phyloP scores from a whole-genome alignment of 2,329 filamentous ascomycete genomes.

The Incumbomyces delicatus region DNA sequence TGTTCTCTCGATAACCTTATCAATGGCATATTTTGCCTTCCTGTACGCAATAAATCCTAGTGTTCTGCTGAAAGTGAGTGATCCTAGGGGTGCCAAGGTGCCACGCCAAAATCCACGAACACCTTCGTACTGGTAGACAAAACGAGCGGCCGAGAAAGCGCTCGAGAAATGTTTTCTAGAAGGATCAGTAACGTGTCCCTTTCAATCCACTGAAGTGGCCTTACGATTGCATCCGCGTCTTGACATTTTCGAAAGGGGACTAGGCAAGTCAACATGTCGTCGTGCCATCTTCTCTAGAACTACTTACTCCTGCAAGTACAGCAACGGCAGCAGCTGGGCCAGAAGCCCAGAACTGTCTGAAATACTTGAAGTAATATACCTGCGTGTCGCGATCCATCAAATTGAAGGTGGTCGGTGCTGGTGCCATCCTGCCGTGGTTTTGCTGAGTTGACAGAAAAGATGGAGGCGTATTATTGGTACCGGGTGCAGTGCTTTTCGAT shows the following conservation, averaged over 20 bases:
- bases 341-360: conserved; percentile 38
- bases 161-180: conserved; percentile 36
- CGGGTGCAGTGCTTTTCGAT: conserved; percentile 8
- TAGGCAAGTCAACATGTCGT: conserved; percentile 19
- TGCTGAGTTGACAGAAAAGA: conserved; percentile 20
- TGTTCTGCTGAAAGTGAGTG: conserved; percentile 36
- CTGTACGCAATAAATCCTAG: conserved; percentile 39
- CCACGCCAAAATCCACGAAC: conserved; percentile 39
- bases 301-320: conserved; percentile 35
- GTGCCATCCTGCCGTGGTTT: background rate
- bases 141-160: conserved; percentile 33
- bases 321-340: conserved; percentile 35
- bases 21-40: conserved; percentile 32
- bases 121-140: conserved; percentile 39
- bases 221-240: conserved; percentile 42
- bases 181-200: conserved; percentile 6
- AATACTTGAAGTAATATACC: conserved; percentile 35
- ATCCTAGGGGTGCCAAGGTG: conserved; percentile 35
- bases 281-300: background rate
- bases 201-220: conserved; percentile 9
- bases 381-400: conserved; percentile 31
- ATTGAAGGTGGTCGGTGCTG: conserved; percentile 22
- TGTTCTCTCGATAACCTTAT: conserved; percentile 28
- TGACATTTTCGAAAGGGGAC: conserved; percentile 40
- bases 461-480: conserved; percentile 9